A percentile compares a stretch with the other conserved stretches of the same genome.
Evolutionary conservation across 2,329 filamentous ascomycete genomes (phyloP).

Genomic region (Colletotrichum lindemuthianum): DNA sequence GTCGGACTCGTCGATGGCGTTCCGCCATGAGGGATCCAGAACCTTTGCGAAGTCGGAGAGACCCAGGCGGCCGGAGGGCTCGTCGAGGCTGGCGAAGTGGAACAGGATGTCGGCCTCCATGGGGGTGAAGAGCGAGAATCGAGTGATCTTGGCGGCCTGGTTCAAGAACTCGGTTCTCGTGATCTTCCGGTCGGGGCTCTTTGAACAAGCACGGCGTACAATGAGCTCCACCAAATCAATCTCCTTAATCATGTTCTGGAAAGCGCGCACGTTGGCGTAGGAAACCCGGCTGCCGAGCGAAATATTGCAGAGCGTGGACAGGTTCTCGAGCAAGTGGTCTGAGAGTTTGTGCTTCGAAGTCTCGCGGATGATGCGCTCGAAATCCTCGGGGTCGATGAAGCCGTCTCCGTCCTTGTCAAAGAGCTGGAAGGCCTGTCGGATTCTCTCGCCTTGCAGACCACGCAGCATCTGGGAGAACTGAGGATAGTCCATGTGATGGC

Average conservation of each 20-base stretch:
- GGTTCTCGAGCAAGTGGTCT: constrained; percentile 90
- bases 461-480: constrained; percentile 99
- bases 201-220: constrained; percentile 84
- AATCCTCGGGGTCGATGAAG: constrained; percentile 94
- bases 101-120: constrained; percentile 99
- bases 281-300: constrained; percentile 91
- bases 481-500: constrained; percentile 92
- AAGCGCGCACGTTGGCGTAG: constrained; percentile 96
- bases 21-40: constrained; percentile 91
- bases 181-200: constrained; percentile 90
- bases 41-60: constrained; percentile 93
- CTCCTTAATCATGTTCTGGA: constrained; percentile 97
- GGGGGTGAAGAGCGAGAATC: constrained; percentile 95
- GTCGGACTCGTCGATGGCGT: constrained; percentile 62
- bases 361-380: constrained; percentile 95
- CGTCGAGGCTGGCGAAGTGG: constrained; percentile 94
- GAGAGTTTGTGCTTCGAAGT: constrained; percentile 96
- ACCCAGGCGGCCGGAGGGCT: constrained; percentile 85
- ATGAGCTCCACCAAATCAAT: constrained; percentile 98
- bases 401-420: constrained; percentile 94
- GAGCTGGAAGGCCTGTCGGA: constrained; percentile 91
- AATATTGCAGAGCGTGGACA: constrained; percentile 95
- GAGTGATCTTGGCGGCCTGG: constrained; percentile 88
- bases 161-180: constrained; percentile 94
- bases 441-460: constrained; percentile 93